Conservation (phyloP, 352 stramenopile species). For the Thraustochytrium sp. region DNA sequence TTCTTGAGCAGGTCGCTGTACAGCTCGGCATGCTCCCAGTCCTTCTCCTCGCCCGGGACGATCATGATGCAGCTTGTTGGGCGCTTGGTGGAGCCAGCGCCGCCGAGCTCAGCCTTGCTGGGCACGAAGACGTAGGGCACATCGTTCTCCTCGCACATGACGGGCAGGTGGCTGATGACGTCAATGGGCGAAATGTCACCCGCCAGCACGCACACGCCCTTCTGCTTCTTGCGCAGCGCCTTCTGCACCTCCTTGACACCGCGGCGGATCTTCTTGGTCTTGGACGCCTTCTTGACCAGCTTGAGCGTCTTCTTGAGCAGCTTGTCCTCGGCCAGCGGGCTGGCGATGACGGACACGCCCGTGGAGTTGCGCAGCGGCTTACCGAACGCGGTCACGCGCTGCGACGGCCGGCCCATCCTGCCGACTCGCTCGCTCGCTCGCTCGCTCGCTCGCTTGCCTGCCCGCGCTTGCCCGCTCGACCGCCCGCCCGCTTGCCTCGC, state of each 20-base stretch:
- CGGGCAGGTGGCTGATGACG: conserved; percentile 97
- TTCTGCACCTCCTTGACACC: conserved; percentile 99
- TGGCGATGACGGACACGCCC: conserved; percentile 69
- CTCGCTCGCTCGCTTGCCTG: too few relatives aligned
- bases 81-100: conserved; percentile 43
- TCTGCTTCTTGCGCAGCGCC: conserved; percentile 88
- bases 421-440: too few relatives aligned
- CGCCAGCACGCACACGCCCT: conserved; percentile 95
- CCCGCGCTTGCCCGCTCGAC: too few relatives aligned
- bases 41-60: conserved; percentile 33
- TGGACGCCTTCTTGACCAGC: conserved; percentile 66
- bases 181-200: conserved; percentile 99
- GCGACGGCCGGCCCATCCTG: background rate
- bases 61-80: conserved; percentile 47
- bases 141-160: conserved; percentile 96
- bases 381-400: background rate
- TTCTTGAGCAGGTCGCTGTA: conserved; percentile 32
- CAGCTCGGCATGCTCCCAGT: conserved; percentile 33
- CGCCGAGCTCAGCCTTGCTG: conserved; percentile 70
- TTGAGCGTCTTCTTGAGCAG: conserved; percentile 74
- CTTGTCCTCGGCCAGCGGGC: conserved; percentile 96
- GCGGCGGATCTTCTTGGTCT: conserved; percentile 91
- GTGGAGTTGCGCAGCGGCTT: background rate
- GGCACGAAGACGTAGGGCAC: conserved; percentile 97
- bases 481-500: too few relatives aligned